phyloP scores from a whole-genome alignment of 768 basidiomycete genomes.

The Amanita pallidorosea region DNA sequence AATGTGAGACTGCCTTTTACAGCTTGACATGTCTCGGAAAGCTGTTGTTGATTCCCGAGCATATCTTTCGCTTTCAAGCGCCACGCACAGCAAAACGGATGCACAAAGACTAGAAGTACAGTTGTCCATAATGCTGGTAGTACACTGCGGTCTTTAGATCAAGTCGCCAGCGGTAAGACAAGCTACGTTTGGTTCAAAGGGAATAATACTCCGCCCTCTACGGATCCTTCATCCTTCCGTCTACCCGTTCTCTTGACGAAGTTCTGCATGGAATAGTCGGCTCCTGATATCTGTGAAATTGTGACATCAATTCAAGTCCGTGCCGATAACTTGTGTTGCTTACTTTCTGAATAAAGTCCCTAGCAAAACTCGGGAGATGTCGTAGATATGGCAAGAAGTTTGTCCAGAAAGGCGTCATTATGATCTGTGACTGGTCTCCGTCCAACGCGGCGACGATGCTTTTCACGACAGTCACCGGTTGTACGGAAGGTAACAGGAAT shows the following conservation, averaged over 20 bases:
- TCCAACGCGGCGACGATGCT: conserved; percentile 74
- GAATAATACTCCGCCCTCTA: not conserved
- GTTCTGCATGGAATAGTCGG: conserved; percentile 60
- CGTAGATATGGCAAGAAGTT: conserved; percentile 46
- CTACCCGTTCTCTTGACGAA: conserved; percentile 58
- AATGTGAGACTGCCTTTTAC: conserved; percentile 7
- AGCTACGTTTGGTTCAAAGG: not conserved
- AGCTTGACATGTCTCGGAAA: conserved; percentile 1
- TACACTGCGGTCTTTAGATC: not conserved
- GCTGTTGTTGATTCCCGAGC: too few relatives aligned
- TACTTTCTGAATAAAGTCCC: conserved; percentile 56
- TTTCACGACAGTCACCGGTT: conserved; percentile 70
- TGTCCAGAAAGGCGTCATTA: conserved; percentile 65
- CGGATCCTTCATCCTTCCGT: conserved; percentile 41
- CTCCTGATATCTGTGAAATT: conserved; percentile 41
- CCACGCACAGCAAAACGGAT: not conserved
- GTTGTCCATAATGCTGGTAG: not conserved
- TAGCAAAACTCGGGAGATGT: conserved; percentile 58
- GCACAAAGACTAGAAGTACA: not conserved
- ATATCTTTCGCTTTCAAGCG: not conserved
- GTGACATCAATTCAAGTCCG: not conserved
- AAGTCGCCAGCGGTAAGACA: not conserved
- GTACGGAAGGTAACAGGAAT: conserved; percentile 71
- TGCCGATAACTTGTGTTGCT: conserved; percentile 33
- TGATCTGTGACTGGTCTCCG: conserved; percentile 60